Evolutionary conservation across 305 asterid species (phyloP).

Genomic region (Fraxinus baroniana): DNA sequence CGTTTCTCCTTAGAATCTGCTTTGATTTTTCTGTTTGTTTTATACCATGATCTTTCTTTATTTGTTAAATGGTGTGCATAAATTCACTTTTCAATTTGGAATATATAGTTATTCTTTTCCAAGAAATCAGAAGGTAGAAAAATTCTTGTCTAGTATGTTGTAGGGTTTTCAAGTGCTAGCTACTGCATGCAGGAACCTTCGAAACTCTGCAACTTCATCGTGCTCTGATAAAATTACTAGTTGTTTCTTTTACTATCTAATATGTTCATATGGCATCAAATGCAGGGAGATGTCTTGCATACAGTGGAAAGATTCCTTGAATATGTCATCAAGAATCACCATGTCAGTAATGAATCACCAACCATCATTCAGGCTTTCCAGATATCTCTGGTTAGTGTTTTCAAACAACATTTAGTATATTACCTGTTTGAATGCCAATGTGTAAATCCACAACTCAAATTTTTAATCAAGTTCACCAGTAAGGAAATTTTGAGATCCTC

Average conservation of each 20-base stretch:
- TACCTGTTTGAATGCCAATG: not conserved
- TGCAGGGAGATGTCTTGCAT: constrained; percentile 68
- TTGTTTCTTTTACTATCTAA: constrained; percentile 20
- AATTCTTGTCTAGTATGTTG: not conserved
- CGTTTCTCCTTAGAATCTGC: not conserved
- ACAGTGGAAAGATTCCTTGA: constrained; percentile 52
- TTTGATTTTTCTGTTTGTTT: not conserved
- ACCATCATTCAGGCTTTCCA: constrained; percentile 73
- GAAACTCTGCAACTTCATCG: constrained; percentile 2
- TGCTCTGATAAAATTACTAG: constrained; percentile 5
- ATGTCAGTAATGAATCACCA: constrained; percentile 56
- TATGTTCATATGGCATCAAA: constrained; percentile 22
- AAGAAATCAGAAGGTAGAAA: constrained; percentile 9
- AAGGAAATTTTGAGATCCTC: not conserved
- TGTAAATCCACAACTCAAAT: not conserved
- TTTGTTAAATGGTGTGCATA: not conserved
- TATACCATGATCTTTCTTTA: not conserved
- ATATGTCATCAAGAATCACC: constrained; percentile 67
- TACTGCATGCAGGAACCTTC: constrained; percentile 17
- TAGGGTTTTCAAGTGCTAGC: constrained; percentile 17
- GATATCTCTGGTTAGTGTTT: constrained; percentile 78
- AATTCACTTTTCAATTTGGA: not conserved
- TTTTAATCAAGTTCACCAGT: not conserved
- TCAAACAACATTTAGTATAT: not conserved
- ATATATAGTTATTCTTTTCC: not conserved